A percentile compares a stretch with the other conserved stretches of the same genome.
Evolutionary conservation across 768 basidiomycete genomes (phyloP).

Genomic region (Ramaria rubella): DNA sequence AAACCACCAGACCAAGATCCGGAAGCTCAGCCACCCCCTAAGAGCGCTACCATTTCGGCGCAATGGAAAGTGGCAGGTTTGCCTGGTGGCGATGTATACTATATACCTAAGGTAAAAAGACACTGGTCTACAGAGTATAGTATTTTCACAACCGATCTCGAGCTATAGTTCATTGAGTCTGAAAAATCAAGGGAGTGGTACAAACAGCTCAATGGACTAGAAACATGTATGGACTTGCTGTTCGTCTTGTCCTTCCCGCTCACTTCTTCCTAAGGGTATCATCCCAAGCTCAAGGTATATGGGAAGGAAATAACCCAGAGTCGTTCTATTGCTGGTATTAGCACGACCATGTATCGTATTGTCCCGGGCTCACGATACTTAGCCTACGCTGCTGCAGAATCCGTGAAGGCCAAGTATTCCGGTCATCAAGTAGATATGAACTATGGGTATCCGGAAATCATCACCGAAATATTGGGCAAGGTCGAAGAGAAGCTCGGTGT

Average conservation of each 20-base stretch:
- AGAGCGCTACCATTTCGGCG: background rate
- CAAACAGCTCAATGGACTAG: slow-evolving; percentile 24
- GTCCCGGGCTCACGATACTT: background rate
- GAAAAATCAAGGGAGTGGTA: slow-evolving; percentile 26
- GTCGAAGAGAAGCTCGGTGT: slow-evolving; percentile 28
- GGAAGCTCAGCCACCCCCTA: no score
- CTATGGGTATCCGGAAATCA: slow-evolving; percentile 27
- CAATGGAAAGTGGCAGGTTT: slow-evolving; percentile 3
- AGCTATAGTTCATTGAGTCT: slow-evolving; percentile 25
- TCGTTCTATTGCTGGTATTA: slow-evolving; percentile 26
- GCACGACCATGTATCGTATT: background rate
- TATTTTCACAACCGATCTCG: background rate
- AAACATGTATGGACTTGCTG: slow-evolving; percentile 26
- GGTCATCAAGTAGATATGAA: slow-evolving; percentile 30
- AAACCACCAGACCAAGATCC: no score
- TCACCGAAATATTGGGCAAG: slow-evolving; percentile 24
- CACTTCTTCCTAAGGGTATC: slow-evolving; percentile 29
- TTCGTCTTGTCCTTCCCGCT: background rate
- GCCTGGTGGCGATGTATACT: slow-evolving; percentile 20
- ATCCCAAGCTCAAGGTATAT: slow-evolving; percentile 35
- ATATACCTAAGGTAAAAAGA: slow-evolving; percentile 13
- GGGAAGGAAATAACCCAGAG: slow-evolving; percentile 33
- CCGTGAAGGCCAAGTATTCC: slow-evolving; percentile 29
- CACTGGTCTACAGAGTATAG: background rate
- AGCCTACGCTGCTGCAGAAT: slow-evolving; percentile 30